Base-by-base conservation (phyloP, 139 green algal species). In the Trebouxia sp. region DNA sequence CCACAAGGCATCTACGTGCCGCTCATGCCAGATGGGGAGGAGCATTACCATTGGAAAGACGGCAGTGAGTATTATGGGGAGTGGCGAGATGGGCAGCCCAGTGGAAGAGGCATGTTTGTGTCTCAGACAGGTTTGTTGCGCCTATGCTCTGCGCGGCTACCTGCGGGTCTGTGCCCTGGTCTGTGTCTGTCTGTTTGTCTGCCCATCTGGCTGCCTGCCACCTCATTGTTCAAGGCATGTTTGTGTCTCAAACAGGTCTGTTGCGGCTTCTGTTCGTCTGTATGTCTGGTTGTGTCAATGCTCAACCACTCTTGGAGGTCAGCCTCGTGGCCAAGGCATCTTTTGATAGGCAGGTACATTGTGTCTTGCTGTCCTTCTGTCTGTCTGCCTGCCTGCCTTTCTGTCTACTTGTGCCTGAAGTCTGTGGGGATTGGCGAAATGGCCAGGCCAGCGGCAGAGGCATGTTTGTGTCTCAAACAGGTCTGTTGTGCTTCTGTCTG, bases 61-160 rank as follows among this genome's bases (percentile, higher is more conserved):
- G 85, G 82, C 53, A 70, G 80, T 53, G 83, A 85, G 76, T 89
- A 87, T 82, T 81, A 65, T 55, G 85, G 85, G 8, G 89, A 92
- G 70, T 94, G 87, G 87, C 38, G 79, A n/a, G 84, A 75, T 47
- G 92, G 92, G 17, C 80, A 75, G 10, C 91, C 94, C 83, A 65
- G 89, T 55, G 92, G 92, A 41, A 65, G 81, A 3, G 92, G 92
- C 53, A 91, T 88, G 6, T 94, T 91, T 72, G 58, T 88, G 35
- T 95, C 89, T 87, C 76, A 47, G 6, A 82, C n/a, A 37, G 87
- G 90, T 82, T 26, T 2, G 7, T 37, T 17, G n/a, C n/a, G n/a
- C n/a, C n/a, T n/a, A n/a, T n/a, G n/a, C n/a, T n/a, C n/a, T n/a
- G n/a, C n/a, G n/a, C n/a, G n/a, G n/a, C n/a, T n/a, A n/a, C n/a